A percentile compares a stretch with the other conserved stretches of the same genome.
Conservation (phyloP, 768 basidiomycete species). For the Suillus americanus region DNA sequence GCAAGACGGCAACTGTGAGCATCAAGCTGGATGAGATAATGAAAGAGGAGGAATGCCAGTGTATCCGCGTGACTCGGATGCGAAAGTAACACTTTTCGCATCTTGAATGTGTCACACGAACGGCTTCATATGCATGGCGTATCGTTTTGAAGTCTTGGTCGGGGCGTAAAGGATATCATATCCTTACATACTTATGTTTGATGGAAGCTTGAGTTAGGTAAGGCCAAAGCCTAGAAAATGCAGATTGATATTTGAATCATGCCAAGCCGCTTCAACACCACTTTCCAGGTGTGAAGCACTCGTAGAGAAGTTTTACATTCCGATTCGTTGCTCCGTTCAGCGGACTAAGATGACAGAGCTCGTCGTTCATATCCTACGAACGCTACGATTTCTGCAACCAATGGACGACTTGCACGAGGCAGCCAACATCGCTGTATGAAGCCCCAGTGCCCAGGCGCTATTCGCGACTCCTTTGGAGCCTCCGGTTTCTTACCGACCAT, state of each 20-base stretch:
- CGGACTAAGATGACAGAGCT: background rate
- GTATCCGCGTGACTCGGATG: too few relatives aligned
- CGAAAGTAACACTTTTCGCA: too few relatives aligned
- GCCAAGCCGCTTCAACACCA: background rate
- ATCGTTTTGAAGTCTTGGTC: too few relatives aligned
- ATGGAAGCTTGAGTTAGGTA: background rate
- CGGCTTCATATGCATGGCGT: too few relatives aligned
- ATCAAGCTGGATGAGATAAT: too few relatives aligned
- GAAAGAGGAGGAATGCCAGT: too few relatives aligned
- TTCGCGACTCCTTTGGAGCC: background rate
- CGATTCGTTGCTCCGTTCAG: background rate
- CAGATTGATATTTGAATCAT: background rate
- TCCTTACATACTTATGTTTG: background rate
- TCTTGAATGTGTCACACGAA: too few relatives aligned
- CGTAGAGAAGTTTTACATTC: background rate
- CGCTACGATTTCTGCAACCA: background rate
- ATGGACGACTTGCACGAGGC: background rate
- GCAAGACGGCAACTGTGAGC: too few relatives aligned
- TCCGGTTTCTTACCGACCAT: background rate
- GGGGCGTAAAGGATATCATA: too few relatives aligned
- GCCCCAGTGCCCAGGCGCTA: background rate
- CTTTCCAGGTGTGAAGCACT: background rate
- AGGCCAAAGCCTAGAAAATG: background rate
- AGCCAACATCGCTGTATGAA: constrained; percentile 6
- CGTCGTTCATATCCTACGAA: background rate